Base-by-base conservation (phyloP, 2,329 filamentous ascomycete genomes). In the Botrytis paeoniae region DNA sequence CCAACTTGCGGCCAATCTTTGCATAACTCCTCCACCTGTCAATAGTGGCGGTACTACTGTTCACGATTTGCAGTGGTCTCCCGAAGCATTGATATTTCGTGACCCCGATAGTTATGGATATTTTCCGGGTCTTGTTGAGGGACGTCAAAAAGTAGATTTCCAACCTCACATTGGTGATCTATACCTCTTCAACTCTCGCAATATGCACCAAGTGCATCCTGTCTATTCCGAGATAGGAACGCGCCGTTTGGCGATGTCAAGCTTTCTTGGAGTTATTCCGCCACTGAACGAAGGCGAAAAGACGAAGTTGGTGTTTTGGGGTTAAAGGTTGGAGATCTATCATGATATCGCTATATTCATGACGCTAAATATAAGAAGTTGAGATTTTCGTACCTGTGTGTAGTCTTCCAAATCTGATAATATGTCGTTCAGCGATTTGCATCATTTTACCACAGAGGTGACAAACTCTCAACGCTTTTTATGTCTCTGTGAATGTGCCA, bases 31-130 rank as follows among this genome's bases (percentile, higher is more conserved):
- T 25, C 66, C 66, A 6, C 66, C 66, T 4, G 14, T 22, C 1
- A 48, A 63, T 20, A 60, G 69, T 35, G 69, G 69, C 20, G 69
- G 69, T 22, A 70, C 69, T 37, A 62, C 41, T 16, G 57, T 70
- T 4, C 41, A 62, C 25, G 57, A 70, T 25, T 22, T 61, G 29
- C 69, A 70, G 32, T 70, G 69, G 69, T 45, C 69, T 18, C 57
- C 69, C 5, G 57, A 70, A 37, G 69, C 69, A 8, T 39, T 70
- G 41, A 32, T 22, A 2, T 70, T 62, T 32, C 69, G 69, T 22
- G 69, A 70, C 18, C 69, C 69, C 20, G 32, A 70, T 20, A 35
- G 54, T 20, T 70, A 70, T 70, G 69, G 69, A 20, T 70, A 70
- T 35, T 61, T 48, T 22, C 57, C 54, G 18, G 57, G 32, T 25